Base-by-base conservation (phyloP, 441 rosid genomes). In the Croton setiger region DNA sequence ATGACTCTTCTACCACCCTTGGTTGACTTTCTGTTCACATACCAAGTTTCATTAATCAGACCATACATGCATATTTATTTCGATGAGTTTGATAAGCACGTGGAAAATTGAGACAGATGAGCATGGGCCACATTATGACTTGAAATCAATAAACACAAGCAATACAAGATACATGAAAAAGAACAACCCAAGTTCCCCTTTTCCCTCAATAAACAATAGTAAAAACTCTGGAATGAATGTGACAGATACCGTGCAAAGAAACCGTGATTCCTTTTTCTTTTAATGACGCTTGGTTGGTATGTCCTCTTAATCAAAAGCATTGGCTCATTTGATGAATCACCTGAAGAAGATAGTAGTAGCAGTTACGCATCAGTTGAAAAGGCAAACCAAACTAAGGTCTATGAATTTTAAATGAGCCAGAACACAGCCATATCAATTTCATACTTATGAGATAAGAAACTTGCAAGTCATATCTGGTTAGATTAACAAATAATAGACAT, bases 1-100 rank as follows among this genome's bases (percentile, higher is more conserved):
- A 95, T 95, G 74, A 95, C 98, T 80, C 85, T 88, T 56, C 95
- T 83, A 21, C 99, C 99, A 55, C 99, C 99, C 81, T 88, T 95
- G 45, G 98, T 95, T 73, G 98, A 94, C 80, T 92, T 95, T 49
- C 98, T 95, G 99, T 72, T 72, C 74, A 82, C 65, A 72, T 66
- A 78, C 0, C 48, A 74, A 69, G 58, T 62, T 60, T 20, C 60
- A 57, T 37, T 44, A 71, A 71, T 52, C 69, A 81, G 54, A 27
- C 77, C 3, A 52, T 1, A 11, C 23, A 14, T 3, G 51, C 4
- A 48, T 20, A 52, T 18, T 9, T 10, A 8, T 6, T 35, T 23
- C 39, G 5, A 37, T 51, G 11, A 31, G 7, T 5, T 39, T 6
- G 37, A 44, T 43, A n/a, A 47, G 13, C 21, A 35, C 23, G 44